These are phyloP conservation scores for Sideroxylon spinosum DNA, from an alignment of 179 eudicot genomes.

Conservation along the genomic window DNA sequence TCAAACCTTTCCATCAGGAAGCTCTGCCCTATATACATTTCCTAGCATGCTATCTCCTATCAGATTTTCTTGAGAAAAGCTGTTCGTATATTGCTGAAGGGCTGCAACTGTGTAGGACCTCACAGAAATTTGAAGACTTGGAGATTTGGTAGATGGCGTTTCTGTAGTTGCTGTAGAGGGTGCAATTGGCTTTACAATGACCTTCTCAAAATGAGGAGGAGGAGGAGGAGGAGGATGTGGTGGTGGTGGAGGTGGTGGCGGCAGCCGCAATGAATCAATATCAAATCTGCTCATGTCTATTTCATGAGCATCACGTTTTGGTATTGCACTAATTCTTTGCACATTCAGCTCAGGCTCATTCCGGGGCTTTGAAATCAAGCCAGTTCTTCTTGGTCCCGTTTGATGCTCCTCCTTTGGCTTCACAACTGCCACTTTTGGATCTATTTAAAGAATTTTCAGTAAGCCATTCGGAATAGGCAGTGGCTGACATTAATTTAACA, in stretches of 20 bases:
- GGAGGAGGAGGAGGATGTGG: slow-evolving; percentile 38
- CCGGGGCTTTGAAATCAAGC: slow-evolving; percentile 38
- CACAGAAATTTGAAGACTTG: slow-evolving; percentile 54
- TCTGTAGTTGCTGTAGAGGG: slow-evolving; percentile 36
- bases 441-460: slow-evolving; percentile 32
- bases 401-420: slow-evolving; percentile 50
- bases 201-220: slow-evolving; percentile 40
- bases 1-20: slow-evolving; percentile 77
- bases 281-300: slow-evolving; percentile 56
- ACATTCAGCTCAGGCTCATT: slow-evolving; percentile 39
- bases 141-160: slow-evolving; percentile 33
- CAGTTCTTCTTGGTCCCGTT: slow-evolving; percentile 38
- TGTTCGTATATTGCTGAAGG: slow-evolving; percentile 91
- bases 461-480: neutral
- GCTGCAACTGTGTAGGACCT: slow-evolving; percentile 77
- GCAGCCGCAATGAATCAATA: slow-evolving; percentile 59
- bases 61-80: slow-evolving; percentile 92
- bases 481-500: neutral
- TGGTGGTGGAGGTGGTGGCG: slow-evolving; percentile 30
- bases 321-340: slow-evolving; percentile 39
- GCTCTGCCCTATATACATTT: slow-evolving; percentile 80
- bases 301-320: slow-evolving; percentile 41
- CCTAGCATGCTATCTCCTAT: slow-evolving; percentile 96
- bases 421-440: slow-evolving; percentile 42
- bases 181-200: slow-evolving; percentile 49